These are phyloP conservation scores for Dovyalis caffra DNA, from an alignment of 345 rosid genomes.

Conservation along the genomic window DNA sequence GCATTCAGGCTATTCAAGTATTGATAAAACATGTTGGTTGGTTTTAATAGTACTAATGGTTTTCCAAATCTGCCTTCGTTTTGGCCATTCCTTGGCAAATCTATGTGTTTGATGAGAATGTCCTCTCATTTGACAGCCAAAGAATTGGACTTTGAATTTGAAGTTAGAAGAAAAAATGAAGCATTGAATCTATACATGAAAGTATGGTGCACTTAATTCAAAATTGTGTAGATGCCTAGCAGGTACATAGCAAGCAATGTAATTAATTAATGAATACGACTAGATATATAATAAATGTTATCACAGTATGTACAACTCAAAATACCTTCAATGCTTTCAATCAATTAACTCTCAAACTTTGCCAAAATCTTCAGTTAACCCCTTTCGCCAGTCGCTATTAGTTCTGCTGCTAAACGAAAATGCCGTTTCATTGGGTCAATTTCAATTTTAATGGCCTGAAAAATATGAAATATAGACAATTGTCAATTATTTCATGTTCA, in stretches of 20 bases:
- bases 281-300: not conserved
- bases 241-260: not conserved
- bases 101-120: not conserved
- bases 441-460: too few species aligned
- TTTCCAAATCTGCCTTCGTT: not conserved
- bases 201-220: not conserved
- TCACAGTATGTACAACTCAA: too few species aligned
- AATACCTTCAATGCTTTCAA: too few species aligned
- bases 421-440: too few species aligned
- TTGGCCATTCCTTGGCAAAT: not conserved
- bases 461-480: too few species aligned
- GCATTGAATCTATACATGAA: not conserved
- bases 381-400: too few species aligned
- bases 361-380: too few species aligned
- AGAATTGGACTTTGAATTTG: not conserved
- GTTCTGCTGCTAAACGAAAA: too few species aligned
- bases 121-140: not conserved
- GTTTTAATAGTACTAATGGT: not conserved
- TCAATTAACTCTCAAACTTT: too few species aligned
- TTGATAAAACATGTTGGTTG: not conserved
- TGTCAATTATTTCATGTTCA: too few species aligned
- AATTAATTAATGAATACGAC: not conserved
- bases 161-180: not conserved
- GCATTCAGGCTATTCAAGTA: constrained; percentile 15
- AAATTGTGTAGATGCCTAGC: not conserved